Percentiles rank a stretch among this genome's conserved stretches.
Conservation (phyloP, 805 yeast genomes). For the Sporopachydermia quercuum region DNA sequence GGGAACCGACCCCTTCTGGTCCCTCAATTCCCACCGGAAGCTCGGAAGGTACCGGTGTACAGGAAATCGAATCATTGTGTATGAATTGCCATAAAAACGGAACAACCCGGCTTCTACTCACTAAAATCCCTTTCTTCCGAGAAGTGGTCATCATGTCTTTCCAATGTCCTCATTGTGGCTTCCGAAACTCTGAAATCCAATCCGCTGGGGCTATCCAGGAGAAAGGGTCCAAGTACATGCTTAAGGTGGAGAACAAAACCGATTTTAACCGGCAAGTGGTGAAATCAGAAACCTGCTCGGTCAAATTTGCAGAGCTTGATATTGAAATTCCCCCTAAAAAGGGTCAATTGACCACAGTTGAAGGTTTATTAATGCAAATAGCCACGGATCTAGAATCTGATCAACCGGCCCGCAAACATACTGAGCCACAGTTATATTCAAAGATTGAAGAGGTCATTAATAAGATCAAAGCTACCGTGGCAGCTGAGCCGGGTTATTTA, state of each 20-base stretch:
- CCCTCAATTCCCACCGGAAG: conserved; percentile 77
- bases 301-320: conserved; percentile 71
- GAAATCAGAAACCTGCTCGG: conserved; percentile 74
- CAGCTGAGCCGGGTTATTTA: conserved; percentile 50
- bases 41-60: conserved; percentile 85
- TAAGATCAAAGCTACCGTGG: conserved; percentile 42
- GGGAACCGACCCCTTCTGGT: too few relatives aligned
- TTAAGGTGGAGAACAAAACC: conserved; percentile 48
- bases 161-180: conserved; percentile 88
- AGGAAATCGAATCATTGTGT: conserved; percentile 87
- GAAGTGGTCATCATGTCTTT: conserved; percentile 91
- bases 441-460: conserved; percentile 57
- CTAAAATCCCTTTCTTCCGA: conserved; percentile 81
- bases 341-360: conserved; percentile 87
- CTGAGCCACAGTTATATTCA: conserved; percentile 60
- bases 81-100: conserved; percentile 91
- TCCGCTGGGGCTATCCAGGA: conserved; percentile 90
- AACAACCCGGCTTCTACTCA: conserved; percentile 64
- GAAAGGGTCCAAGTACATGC: conserved; percentile 62
- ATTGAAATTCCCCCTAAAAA: conserved; percentile 91
- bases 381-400: conserved; percentile 63
- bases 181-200: conserved; percentile 84
- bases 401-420: conserved; percentile 62
- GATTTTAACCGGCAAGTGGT: conserved; percentile 87
- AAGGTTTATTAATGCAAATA: conserved; percentile 79